Conservation (phyloP, 2,329 filamentous ascomycete genomes). For the Coniochaeta sp. region DNA sequence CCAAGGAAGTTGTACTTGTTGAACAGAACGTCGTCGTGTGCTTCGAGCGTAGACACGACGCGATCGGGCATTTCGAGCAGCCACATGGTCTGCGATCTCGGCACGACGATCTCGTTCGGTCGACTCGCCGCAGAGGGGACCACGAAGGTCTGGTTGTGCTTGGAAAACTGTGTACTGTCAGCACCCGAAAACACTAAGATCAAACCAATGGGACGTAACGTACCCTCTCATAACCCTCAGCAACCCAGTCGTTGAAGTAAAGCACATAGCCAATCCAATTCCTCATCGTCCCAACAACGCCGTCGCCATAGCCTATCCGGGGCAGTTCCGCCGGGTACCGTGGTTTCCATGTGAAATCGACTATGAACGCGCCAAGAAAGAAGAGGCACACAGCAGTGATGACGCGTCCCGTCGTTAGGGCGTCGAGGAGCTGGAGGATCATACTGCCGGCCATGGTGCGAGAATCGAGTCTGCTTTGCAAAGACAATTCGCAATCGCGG, state of each 20-base stretch:
- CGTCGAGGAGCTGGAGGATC: slow-evolving; percentile 17
- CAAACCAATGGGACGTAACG: background rate
- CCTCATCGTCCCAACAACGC: slow-evolving; percentile 25
- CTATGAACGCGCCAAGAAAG: slow-evolving; percentile 27
- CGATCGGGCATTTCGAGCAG: slow-evolving; percentile 38
- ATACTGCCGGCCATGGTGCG: slow-evolving; percentile 8
- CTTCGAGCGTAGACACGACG: slow-evolving; percentile 30
- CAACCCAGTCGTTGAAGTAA: slow-evolving; percentile 30
- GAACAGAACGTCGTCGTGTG: slow-evolving; percentile 30
- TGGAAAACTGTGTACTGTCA: slow-evolving; percentile 26
- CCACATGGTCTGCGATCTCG: slow-evolving; percentile 34
- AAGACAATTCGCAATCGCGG: background rate
- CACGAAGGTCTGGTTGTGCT: slow-evolving; percentile 31
- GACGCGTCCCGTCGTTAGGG: slow-evolving; percentile 22
- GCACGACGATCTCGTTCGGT: slow-evolving; percentile 35
- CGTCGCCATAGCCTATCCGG: slow-evolving; percentile 28
- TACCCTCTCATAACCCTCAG: slow-evolving; percentile 34
- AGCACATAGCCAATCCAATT: slow-evolving; percentile 31
- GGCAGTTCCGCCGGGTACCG: slow-evolving; percentile 31
- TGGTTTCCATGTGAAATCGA: slow-evolving; percentile 30
- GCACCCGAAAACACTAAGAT: background rate
- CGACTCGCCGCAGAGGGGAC: slow-evolving; percentile 31
- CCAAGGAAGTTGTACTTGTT: slow-evolving; percentile 35
- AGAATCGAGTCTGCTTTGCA: background rate
- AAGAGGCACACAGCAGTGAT: slow-evolving; percentile 20